phyloP scores from a whole-genome alignment of 2,329 filamentous ascomycete species.

The Raffaelea deltoideospora region DNA sequence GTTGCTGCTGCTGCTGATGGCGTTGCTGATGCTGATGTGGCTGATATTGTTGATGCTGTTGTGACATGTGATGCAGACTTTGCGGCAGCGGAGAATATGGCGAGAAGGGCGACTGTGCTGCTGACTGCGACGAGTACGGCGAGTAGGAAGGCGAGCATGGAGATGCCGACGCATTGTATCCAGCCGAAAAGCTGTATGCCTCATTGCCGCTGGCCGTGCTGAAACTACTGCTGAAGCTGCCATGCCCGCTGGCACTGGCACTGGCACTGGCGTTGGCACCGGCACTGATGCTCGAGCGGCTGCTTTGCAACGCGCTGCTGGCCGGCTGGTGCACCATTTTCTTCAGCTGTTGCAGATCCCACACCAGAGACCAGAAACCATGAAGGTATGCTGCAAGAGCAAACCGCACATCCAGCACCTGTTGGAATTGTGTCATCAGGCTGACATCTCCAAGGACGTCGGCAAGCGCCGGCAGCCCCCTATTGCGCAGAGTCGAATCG shows the following conservation, averaged over 20 bases:
- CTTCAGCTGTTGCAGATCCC: slow-evolving; percentile 48
- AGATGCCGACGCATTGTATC: background rate
- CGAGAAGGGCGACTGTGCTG: background rate
- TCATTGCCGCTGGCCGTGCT: background rate
- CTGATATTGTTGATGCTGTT: too few relatives aligned
- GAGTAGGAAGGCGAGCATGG: background rate
- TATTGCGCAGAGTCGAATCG: too few relatives aligned
- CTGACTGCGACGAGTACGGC: background rate
- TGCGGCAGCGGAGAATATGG: background rate
- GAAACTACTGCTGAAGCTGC: too few relatives aligned
- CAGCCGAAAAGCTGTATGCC: background rate
- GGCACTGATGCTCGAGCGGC: slow-evolving; percentile 30
- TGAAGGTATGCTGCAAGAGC: slow-evolving; percentile 47
- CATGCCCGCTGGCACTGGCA: too few relatives aligned
- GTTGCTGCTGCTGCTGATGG: slow-evolving; percentile 12
- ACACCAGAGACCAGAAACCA: slow-evolving; percentile 49
- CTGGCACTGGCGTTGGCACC: background rate
- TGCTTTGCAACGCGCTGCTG: too few relatives aligned
- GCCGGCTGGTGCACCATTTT: too few relatives aligned
- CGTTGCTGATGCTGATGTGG: background rate
- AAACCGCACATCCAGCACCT: slow-evolving; percentile 38
- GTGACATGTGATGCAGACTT: too few relatives aligned
- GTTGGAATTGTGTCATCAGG: slow-evolving; percentile 30
- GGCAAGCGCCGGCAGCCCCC: slow-evolving; percentile 32
- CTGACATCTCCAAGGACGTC: slow-evolving; percentile 43